A percentile compares a stretch with the other conserved stretches of the same genome.
Conservation (phyloP, 768 basidiomycete genomes). For the Hericium erinaceus region DNA sequence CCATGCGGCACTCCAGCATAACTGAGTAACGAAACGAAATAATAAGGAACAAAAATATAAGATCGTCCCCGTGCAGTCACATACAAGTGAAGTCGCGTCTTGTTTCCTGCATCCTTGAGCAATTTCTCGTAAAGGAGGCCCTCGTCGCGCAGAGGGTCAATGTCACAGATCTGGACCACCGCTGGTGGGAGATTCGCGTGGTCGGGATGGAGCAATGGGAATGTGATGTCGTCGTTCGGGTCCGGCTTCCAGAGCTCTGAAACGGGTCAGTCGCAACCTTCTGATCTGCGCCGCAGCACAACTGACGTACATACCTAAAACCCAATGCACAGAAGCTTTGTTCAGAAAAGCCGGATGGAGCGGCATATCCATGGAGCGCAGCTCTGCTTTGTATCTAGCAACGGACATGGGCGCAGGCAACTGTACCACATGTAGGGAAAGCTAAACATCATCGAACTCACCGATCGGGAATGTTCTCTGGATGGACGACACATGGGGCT, state of each 20-base stretch:
- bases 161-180: not conserved
- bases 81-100: conserved; percentile 1
- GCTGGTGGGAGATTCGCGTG: conserved; percentile 1
- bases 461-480: not conserved
- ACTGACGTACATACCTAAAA: no score
- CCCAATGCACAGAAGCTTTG: not conserved
- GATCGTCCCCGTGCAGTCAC: not conserved
- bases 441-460: not conserved
- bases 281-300: no score
- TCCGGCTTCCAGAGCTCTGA: no score
- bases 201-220: not conserved
- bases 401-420: not conserved
- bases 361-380: not conserved
- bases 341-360: not conserved
- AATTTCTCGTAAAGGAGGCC: not conserved
- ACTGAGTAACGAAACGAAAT: not conserved
- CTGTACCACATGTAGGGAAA: not conserved
- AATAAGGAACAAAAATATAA: not conserved
- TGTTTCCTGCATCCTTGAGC: not conserved
- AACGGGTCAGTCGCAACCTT: no score
- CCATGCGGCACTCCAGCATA: conserved; percentile 6
- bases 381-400: not conserved
- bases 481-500: not conserved
- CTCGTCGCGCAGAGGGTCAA: conserved; percentile 1
- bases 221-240: no score